A percentile compares a stretch with the other conserved stretches of the same genome.
phyloP scores from a whole-genome alignment of 768 basidiomycete genomes.

The Pholiota molesta region DNA sequence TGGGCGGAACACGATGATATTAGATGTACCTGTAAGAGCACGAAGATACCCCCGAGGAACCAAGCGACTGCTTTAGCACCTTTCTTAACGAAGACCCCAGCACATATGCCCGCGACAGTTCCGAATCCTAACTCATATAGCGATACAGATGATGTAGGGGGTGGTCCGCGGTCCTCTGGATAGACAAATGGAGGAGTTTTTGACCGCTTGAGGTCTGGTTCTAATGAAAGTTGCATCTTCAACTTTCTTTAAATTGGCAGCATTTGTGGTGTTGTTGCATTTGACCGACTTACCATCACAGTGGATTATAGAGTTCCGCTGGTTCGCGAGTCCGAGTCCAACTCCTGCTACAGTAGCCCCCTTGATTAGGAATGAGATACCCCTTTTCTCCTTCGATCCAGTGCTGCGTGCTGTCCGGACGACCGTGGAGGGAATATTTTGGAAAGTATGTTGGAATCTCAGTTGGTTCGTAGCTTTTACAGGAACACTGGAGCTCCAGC shows the following conservation, averaged over 20 bases:
- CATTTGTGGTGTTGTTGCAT: background rate
- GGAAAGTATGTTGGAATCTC: background rate
- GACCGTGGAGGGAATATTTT: background rate
- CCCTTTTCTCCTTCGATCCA: background rate
- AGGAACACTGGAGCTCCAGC: background rate
- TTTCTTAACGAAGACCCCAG: slow-evolving; percentile 94
- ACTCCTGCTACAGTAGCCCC: slow-evolving; percentile 40
- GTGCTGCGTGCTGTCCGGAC: background rate
- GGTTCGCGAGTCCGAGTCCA: slow-evolving; percentile 47
- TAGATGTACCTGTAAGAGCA: slow-evolving; percentile 79
- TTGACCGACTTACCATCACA: slow-evolving; percentile 53
- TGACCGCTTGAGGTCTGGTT: slow-evolving; percentile 5
- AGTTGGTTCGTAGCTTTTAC: background rate
- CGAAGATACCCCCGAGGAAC: slow-evolving; percentile 87
- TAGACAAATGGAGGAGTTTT: slow-evolving; percentile 10
- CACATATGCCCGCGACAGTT: slow-evolving; percentile 84
- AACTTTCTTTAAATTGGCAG: background rate
- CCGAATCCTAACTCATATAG: slow-evolving; percentile 86
- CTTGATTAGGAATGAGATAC: slow-evolving; percentile 21
- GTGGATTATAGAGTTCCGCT: slow-evolving; percentile 38
- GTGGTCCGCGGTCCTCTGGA: slow-evolving; percentile 41
- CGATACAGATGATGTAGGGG: slow-evolving; percentile 75
- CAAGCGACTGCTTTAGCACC: slow-evolving; percentile 86
- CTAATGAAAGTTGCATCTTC: background rate
- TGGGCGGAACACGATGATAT: no score